A percentile compares a stretch with the other conserved stretches of the same genome.
phyloP scores from a whole-genome alignment of 2,329 filamentous ascomycete genomes.

The Fusarium sarcochroum region DNA sequence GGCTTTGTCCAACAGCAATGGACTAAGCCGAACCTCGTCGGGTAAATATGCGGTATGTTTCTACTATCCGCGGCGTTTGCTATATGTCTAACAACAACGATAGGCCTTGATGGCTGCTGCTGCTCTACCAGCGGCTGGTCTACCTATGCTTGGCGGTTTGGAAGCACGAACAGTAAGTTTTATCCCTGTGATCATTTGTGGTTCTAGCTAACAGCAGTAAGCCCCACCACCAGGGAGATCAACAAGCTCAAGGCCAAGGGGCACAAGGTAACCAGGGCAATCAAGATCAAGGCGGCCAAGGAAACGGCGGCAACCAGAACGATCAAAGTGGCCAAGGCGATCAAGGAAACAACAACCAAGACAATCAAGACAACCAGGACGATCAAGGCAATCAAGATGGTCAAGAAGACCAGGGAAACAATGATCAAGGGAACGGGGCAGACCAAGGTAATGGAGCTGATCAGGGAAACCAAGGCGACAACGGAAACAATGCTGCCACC shows the following conservation, averaged over 20 bases:
- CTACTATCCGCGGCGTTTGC: fast-evolving
- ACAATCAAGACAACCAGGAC: background rate
- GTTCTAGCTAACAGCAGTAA: background rate
- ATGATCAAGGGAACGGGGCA: background rate
- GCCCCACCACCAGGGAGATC: conserved; percentile 6
- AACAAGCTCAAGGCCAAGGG: background rate
- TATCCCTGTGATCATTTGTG: fast-evolving
- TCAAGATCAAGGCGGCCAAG: conserved; percentile 6
- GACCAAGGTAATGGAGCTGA: too few relatives aligned
- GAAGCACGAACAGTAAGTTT: conserved; percentile 13
- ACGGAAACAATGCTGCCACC: background rate
- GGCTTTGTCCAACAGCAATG: conserved; percentile 10
- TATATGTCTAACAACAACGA: background rate
- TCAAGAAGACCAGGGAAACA: background rate
- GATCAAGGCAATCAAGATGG: background rate
- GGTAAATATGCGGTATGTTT: conserved; percentile 20
- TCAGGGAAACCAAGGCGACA: background rate
- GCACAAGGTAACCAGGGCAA: background rate
- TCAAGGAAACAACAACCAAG: background rate
- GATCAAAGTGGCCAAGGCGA: background rate
- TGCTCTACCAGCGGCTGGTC: conserved; percentile 14
- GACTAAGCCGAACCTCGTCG: background rate
- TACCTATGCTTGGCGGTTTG: conserved; percentile 21
- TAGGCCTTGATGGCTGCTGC: conserved; percentile 30
- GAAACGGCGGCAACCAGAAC: background rate